Base-by-base conservation (phyloP, 495 filamentous ascomycete species). In the Elaphomyces granulatus region DNA sequence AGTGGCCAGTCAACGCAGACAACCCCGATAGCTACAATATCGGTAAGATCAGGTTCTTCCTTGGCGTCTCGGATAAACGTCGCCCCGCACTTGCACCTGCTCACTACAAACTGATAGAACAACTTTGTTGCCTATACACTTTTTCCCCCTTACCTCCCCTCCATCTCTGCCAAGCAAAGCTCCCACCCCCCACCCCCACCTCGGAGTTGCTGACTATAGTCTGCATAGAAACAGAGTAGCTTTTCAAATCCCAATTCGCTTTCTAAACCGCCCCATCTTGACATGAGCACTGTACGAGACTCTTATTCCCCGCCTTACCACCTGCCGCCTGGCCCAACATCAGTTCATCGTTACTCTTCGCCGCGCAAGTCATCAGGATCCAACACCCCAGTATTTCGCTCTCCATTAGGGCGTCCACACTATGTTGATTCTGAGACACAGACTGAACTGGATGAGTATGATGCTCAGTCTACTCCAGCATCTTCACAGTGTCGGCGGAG, bases 361-460 rank as follows among this genome's bases (percentile, higher is more conserved):
- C 53, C 59, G 17, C 61, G 55, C 10, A 60, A 56, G 20, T 40
- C 46, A 26, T 63, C 61, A 32, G 47, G 54, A 21, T 50, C 53
- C 2, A 59, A 46, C 23, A 56, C 55, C 3, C 56, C 59, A 2
- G 38, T 52, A 0, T 35, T 36, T 4, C 48, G 48, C 2, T 54
- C 56, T 23, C 46, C 55, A 4, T 43, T 51, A 7, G 35, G 26
- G 15, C 56, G 48, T 31, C 56, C 48, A 2, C 46, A 55, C 7
- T 75, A 72, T 42, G 64, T 68, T 15, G 63, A 71, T 32, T 50
- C 52, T 18, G 52, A 57, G 4, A 58, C 63, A 12, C 72, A 76
- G 49, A 66, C 64, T 1, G 61, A 70, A 39, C 35, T 50, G 14
- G 54, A 65, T 21, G 52, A 52, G 19, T 38, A 51, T 36, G 63